These are phyloP conservation scores for Trifolium repens DNA, from an alignment of 306 rosid genomes.

Conservation along the genomic window DNA sequence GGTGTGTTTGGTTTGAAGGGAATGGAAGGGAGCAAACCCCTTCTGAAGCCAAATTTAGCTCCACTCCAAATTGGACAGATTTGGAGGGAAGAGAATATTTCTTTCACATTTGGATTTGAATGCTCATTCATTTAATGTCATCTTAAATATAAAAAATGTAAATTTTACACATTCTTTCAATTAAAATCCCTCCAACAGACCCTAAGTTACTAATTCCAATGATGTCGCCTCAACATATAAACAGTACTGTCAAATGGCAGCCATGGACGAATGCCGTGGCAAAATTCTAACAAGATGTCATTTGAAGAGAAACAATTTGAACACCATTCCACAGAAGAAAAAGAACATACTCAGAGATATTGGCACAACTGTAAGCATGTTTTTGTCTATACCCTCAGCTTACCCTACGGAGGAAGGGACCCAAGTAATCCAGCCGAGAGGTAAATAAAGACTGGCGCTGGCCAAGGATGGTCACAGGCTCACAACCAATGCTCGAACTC, in stretches of 20 bases:
- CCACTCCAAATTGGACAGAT: no score
- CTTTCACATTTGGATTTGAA: no score
- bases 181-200: no score
- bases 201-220: not conserved
- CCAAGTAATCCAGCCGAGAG: not conserved
- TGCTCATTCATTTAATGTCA: no score
- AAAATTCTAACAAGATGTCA: not conserved
- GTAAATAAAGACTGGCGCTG: not conserved
- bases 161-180: no score
- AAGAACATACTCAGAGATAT: not conserved
- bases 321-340: not conserved
- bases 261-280: not conserved
- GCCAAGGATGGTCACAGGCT: not conserved
- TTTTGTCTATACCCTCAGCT: not conserved
- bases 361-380: not conserved
- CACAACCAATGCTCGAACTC: not conserved
- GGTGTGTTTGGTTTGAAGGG: no score
- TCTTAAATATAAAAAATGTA: no score
- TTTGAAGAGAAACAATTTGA: constrained; percentile 3
- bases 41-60: no score
- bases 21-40: no score
- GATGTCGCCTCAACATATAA: not conserved
- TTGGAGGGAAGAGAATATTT: no score
- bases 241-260: not conserved
- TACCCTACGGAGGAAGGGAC: not conserved